Conservation (phyloP, 202 grass and related monocot species). For the Setaria italica region DNA sequence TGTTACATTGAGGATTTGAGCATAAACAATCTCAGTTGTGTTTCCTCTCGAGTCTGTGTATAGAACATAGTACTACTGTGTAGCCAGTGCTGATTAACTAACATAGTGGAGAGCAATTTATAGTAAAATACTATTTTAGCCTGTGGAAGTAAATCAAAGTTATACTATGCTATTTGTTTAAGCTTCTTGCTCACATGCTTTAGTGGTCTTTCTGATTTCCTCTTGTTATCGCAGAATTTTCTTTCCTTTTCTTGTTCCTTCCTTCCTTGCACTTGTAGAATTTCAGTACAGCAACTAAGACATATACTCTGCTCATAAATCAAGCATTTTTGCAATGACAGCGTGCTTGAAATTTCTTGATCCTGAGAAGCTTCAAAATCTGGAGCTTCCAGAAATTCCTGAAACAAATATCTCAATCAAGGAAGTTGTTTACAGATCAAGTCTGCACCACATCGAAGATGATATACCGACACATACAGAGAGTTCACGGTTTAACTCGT, state of each 20-base stretch:
- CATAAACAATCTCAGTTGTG: not conserved
- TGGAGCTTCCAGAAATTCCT: conserved; percentile 62
- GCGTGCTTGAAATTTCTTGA: conserved; percentile 74
- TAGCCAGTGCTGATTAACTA: not conserved
- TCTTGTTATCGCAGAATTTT: not conserved
- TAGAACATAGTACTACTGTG: not conserved
- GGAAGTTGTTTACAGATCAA: conserved; percentile 69
- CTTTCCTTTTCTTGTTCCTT: not conserved
- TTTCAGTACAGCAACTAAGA: conserved; percentile 15
- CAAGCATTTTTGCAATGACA: conserved; percentile 54
- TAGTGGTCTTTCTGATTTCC: not conserved
- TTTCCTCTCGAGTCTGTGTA: not conserved
- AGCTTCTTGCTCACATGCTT: conserved; percentile 18
- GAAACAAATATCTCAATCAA: conserved; percentile 49
- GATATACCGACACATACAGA: conserved; percentile 35
- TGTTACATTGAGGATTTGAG: not conserved
- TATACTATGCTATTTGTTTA: conserved; percentile 23
- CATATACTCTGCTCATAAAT: conserved; percentile 36
- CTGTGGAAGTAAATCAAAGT: conserved; percentile 4
- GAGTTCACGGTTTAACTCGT: conserved; percentile 69
- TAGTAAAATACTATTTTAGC: not conserved
- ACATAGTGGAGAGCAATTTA: not conserved
- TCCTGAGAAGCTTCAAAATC: conserved; percentile 59
- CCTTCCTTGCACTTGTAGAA: not conserved
- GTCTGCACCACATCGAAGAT: conserved; percentile 36